phyloP scores from a whole-genome alignment of 106 monocot species.

The Acorus calamus region DNA sequence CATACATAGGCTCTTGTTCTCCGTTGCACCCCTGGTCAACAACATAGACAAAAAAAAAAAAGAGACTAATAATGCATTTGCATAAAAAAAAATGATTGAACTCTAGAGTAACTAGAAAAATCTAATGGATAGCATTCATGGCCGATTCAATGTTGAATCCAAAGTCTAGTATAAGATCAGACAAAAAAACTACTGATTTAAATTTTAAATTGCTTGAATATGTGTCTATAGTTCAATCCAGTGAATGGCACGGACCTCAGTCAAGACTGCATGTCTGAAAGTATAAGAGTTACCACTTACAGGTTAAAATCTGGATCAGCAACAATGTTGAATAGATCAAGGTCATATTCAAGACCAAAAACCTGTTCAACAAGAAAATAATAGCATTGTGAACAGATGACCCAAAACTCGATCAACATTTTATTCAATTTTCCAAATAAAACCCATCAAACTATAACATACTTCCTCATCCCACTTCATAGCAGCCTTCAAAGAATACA shows the following conservation, averaged over 20 bases:
- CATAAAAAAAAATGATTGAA: no score
- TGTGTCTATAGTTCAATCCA: no score
- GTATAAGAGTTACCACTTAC: slow-evolving; percentile 31
- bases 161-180: no score
- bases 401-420: slow-evolving; percentile 1
- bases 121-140: no score
- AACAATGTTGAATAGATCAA: slow-evolving; percentile 98
- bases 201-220: no score
- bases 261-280: neutral
- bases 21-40: slow-evolving; percentile 98
- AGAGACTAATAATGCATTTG: neutral
- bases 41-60: neutral
- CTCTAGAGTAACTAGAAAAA: no score
- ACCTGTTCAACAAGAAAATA: slow-evolving; percentile 39
- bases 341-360: slow-evolving; percentile 95
- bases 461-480: slow-evolving; percentile 99
- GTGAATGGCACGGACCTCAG: no score
- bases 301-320: slow-evolving; percentile 99
- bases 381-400: neutral
- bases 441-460: slow-evolving; percentile 3
- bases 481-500: slow-evolving; percentile 98
- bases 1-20: slow-evolving; percentile 98
- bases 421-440: neutral
- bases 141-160: no score
- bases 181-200: no score